These are phyloP conservation scores for Cadophora malorum DNA, from an alignment of 2,329 filamentous ascomycete species.

Conservation along the genomic window DNA sequence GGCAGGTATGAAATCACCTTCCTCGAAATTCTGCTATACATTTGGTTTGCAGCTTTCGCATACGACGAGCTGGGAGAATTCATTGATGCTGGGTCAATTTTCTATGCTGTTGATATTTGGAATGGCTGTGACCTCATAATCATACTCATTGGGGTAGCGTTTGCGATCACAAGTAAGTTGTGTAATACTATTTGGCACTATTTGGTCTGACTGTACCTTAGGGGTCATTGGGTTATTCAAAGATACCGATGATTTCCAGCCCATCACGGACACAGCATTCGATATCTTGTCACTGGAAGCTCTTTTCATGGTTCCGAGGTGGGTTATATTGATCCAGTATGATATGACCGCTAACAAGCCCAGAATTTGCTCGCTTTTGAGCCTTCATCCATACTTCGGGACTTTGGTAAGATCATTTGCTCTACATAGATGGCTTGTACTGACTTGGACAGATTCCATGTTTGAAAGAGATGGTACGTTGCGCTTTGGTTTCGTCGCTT, in stretches of 20 bases:
- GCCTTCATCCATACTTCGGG: conserved; percentile 88
- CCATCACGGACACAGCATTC: conserved; percentile 80
- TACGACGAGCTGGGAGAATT: conserved; percentile 89
- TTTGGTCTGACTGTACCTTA: conserved; percentile 44
- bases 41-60: conserved; percentile 87
- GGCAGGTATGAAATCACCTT: conserved; percentile 62
- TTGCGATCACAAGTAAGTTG: conserved; percentile 73
- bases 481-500: too few species aligned
- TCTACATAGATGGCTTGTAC: conserved; percentile 17
- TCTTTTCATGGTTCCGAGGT: conserved; percentile 83
- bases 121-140: conserved; percentile 77
- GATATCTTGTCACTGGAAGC: conserved; percentile 90
- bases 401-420: conserved; percentile 58
- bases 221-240: conserved; percentile 71
- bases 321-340: conserved; percentile 28
- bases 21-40: conserved; percentile 75
- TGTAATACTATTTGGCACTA: not conserved
- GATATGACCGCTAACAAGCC: conserved; percentile 21
- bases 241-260: conserved; percentile 51
- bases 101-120: conserved; percentile 86
- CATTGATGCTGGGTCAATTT: conserved; percentile 83
- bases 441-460: conserved; percentile 69
- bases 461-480: conserved; percentile 87
- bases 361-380: conserved; percentile 85
- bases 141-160: conserved; percentile 73